A percentile compares a stretch with the other conserved stretches of the same genome.
Evolutionary conservation across 2,329 filamentous ascomycete species (phyloP).

Genomic region (Penicillium sp.): DNA sequence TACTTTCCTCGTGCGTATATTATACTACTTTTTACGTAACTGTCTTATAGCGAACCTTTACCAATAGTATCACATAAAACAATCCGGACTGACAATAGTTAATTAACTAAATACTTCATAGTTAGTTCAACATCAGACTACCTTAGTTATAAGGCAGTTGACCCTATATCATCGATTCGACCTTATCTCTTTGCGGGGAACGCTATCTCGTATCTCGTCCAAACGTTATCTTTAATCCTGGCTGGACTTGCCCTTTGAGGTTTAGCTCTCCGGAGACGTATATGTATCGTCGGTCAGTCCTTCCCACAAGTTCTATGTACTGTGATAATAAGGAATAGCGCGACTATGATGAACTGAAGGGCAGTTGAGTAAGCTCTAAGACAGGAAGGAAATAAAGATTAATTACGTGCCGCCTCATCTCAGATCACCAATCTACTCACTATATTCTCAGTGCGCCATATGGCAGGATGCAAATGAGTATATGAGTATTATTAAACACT

Average conservation of each 20-base stretch:
- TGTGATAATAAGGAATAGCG: no score
- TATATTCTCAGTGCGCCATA: conserved; percentile 16
- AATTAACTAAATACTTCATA: no score
- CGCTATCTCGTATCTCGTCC: neutral
- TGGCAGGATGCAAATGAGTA: conserved; percentile 5
- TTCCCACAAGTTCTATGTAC: no score
- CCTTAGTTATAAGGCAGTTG: conserved; percentile 8
- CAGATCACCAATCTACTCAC: no score
- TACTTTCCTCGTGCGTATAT: conserved; percentile 1
- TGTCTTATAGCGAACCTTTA: conserved; percentile 1
- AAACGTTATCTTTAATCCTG: conserved; percentile 1
- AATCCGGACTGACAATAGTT: neutral
- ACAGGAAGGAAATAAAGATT: no score
- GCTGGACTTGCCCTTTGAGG: conserved; percentile 21
- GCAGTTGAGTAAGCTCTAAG: no score
- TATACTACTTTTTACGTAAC: conserved; percentile 20
- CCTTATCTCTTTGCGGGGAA: conserved; percentile 14
- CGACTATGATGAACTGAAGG: no score
- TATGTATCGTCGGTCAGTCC: no score
- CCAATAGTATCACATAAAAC: conserved; percentile 10
- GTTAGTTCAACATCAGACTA: neutral
- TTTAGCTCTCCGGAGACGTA: conserved; percentile 5
- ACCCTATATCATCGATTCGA: conserved; percentile 12
- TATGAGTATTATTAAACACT: conserved; percentile 16
- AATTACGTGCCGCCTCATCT: no score